Base-by-base conservation (phyloP, 2,329 filamentous ascomycete species). In the Cladophialophora psammophila region DNA sequence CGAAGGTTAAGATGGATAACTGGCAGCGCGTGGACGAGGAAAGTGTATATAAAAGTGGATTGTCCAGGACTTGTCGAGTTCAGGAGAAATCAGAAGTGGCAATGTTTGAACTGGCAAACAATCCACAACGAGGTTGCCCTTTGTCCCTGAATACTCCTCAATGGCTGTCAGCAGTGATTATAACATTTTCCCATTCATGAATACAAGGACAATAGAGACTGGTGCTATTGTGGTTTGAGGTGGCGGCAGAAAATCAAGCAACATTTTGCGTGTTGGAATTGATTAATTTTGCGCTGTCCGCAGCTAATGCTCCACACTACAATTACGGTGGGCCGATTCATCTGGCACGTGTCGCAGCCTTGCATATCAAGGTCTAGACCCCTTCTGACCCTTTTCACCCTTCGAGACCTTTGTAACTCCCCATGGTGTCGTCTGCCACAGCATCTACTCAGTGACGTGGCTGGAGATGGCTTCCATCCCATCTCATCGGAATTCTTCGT, bases 1-100 rank as follows among this genome's bases (percentile, higher is more conserved):
- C 2, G n/a, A 20, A n/a, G 20, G 26, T 50, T 9, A 26, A 13
- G 45, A 50, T 12, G 15, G 6, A 12, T 31, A 20, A 31, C 2
- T 9, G 42, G 42, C 20, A 26, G 45, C 20, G 26, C 42, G 13
- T 18, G 18, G 45, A 50, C 10, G 45, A 50, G 45, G 45, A 12
- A 3, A 20, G 12, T 50, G 12, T 50, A 50, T 50, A 50, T 31
- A 50, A 50, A 18, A 50, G 45, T 26, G 20, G 45, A 10, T 31
- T 31, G 45, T 50, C 26, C 10, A 20, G 13, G 45, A 31, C 13
- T 26, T 2, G 26, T 50, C 9, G 10, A 31, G 45, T 50, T 50
- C 45, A 50, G 45, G 45, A 50, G 45, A 50, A 50, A 50, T 48
- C 45, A 12, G 18, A 50, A 10, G 7, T 26, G 45, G 45, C 20